These are phyloP conservation scores for Ogataea neopini DNA, from an alignment of 805 yeast genomes.

Conservation along the genomic window DNA sequence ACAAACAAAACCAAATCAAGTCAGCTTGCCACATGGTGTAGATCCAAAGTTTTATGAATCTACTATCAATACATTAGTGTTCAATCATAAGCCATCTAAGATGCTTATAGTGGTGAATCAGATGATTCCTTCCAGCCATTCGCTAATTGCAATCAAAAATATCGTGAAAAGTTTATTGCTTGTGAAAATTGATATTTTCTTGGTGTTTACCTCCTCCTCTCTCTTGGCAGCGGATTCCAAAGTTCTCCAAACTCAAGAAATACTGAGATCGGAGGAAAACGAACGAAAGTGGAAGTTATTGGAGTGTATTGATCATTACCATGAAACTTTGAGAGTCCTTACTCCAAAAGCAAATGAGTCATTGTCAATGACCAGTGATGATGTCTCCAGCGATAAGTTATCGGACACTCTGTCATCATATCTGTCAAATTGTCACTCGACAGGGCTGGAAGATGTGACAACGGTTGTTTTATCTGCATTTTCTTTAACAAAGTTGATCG, in stretches of 20 bases:
- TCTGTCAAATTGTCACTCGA: neutral
- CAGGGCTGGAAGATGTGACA: constrained; percentile 18
- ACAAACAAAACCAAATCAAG: constrained; percentile 11
- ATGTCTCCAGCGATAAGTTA: neutral
- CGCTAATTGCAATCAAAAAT: constrained; percentile 30
- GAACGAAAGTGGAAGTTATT: constrained; percentile 14
- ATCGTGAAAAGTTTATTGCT: constrained; percentile 31
- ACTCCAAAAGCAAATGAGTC: constrained; percentile 15
- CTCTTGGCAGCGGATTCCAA: constrained; percentile 13
- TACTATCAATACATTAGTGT: constrained; percentile 27
- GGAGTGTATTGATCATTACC: constrained; percentile 21
- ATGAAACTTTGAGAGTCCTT: constrained; percentile 7
- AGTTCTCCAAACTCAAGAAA: constrained; percentile 17
- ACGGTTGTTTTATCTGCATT: constrained; percentile 31
- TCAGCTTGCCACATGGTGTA: constrained; percentile 28
- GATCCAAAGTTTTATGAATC: constrained; percentile 33
- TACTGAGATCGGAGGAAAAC: constrained; percentile 11
- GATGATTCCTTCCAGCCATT: constrained; percentile 19
- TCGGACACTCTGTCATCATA: neutral
- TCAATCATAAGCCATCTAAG: constrained; percentile 29
- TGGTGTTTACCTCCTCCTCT: constrained; percentile 26
- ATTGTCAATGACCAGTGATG: neutral
- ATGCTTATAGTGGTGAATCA: constrained; percentile 34
- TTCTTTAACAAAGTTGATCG: constrained; percentile 17
- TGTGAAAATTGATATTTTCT: constrained; percentile 30